Base-by-base conservation (phyloP, 2,329 filamentous ascomycete species). In the Esteya vermicola region DNA sequence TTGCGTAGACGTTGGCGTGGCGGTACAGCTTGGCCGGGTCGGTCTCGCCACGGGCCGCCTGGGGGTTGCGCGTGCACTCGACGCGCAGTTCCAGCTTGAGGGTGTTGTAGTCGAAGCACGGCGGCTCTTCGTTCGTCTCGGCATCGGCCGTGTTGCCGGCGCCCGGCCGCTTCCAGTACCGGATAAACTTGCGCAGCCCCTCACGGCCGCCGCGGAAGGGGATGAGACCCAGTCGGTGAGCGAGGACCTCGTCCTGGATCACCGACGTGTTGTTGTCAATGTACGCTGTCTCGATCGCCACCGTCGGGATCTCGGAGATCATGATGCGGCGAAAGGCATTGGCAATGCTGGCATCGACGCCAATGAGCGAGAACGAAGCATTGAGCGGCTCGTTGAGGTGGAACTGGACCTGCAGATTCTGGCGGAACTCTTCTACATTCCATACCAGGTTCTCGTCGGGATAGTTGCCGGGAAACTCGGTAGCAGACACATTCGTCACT, bases 301-400 rank as follows among this genome's bases (percentile, higher is more conserved):
- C 72, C 3, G 86, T 91, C 16, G 89, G 86, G 39, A 98, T 83
- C 65, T 98, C 93, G 50, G 89, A 75, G 59, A 98, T 81, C 53
- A 96, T 72, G 52, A 96, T 96, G 52, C 91, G 85, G 45, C 91
- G 86, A 68, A 96, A 94, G 54, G 93, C 91, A 59, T 98, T 98
- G 54, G 91, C 85, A 56, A 98, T 78, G 40, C 85, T 80, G 53
- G 91, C 86, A 57, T 98, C 91, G 52, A 95, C 65, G 50, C 89
- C 88, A 52, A 94, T 72, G 47, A 98, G 76, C 26, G 88, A 95
- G 67, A 98, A 98, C 41, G 81, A 81, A 33, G 85, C 68, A 53
- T 94, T 78, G 55, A 76, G 72, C 43, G 72, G 71, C 36, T 81
- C 71, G 58, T 93, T 91, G 50, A 83, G 70, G 71, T 96, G 85